Percentiles rank a stretch among this genome's conserved stretches.
phyloP scores from a whole-genome alignment of 768 basidiomycete genomes.

The Boletus sp. region DNA sequence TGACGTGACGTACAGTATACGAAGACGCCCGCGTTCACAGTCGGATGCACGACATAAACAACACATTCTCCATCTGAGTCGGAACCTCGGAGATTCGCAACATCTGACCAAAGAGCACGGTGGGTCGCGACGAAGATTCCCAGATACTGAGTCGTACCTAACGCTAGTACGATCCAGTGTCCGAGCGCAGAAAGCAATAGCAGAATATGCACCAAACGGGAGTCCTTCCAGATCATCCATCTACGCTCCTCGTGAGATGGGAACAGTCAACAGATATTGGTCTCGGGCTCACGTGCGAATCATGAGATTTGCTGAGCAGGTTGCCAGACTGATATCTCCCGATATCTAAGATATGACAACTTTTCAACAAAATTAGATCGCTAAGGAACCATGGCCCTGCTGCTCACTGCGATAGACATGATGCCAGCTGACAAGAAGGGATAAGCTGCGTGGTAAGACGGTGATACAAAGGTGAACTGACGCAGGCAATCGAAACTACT shows the following conservation, averaged over 20 bases:
- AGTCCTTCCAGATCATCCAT: slow-evolving; percentile 28
- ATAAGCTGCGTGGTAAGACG: not conserved
- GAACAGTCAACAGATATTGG: not conserved
- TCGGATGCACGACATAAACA: not conserved
- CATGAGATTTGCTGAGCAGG: slow-evolving; percentile 25
- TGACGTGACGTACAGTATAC: slow-evolving; percentile 17
- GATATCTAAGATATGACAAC: slow-evolving; percentile 4
- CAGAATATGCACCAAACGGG: slow-evolving; percentile 13
- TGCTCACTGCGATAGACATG: slow-evolving; percentile 14
- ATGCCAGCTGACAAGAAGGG: slow-evolving; percentile 1
- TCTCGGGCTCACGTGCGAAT: slow-evolving; percentile 25
- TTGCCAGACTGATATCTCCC: slow-evolving; percentile 15
- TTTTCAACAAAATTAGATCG: not conserved
- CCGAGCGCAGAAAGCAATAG: slow-evolving; percentile 10
- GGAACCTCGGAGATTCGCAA: slow-evolving; percentile 2
- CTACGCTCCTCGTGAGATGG: slow-evolving; percentile 8
- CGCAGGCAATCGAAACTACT: slow-evolving; percentile 9
- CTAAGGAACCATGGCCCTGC: not conserved
- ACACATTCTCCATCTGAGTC: not conserved
- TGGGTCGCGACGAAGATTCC: not conserved
- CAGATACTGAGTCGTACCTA: slow-evolving; percentile 5
- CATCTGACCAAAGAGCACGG: slow-evolving; percentile 9
- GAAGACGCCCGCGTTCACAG: slow-evolving; percentile 7
- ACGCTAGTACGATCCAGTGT: slow-evolving; percentile 22
- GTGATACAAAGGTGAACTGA: slow-evolving; percentile 6